Conservation (phyloP, 331 rosid genomes). For the Spiraea crenata region DNA sequence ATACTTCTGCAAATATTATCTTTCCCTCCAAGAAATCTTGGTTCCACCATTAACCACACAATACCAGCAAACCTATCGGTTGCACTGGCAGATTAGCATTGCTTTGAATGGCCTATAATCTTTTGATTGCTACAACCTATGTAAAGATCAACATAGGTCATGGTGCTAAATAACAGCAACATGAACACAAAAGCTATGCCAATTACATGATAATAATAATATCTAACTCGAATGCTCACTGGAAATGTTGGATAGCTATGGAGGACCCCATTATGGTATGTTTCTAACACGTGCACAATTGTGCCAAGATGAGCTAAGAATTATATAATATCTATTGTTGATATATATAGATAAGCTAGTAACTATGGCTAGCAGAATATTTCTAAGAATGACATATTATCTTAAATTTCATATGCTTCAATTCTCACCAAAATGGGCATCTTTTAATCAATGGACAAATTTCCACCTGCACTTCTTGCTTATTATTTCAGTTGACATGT, state of each 20-base stretch:
- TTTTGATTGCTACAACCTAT: neutral
- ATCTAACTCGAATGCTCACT: neutral
- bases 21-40: neutral
- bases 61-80: neutral
- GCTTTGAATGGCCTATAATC: neutral
- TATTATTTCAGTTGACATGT: neutral
- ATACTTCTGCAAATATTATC: too few species aligned
- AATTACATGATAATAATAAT: neutral
- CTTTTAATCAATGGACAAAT: neutral
- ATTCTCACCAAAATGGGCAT: neutral
- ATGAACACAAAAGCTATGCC: neutral
- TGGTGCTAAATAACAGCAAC: neutral
- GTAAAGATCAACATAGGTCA: neutral
- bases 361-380: neutral
- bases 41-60: neutral
- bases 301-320: conserved; percentile 1
- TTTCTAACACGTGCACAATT: neutral
- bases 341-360: neutral
- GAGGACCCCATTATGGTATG: neutral
- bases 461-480: neutral
- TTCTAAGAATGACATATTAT: neutral
- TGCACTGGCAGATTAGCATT: neutral
- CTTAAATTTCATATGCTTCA: neutral
- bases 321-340: neutral
- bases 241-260: neutral